Evolutionary conservation across 108 stramenopile genomes (phyloP).

Genomic region (Parietichytrium sp.): DNA sequence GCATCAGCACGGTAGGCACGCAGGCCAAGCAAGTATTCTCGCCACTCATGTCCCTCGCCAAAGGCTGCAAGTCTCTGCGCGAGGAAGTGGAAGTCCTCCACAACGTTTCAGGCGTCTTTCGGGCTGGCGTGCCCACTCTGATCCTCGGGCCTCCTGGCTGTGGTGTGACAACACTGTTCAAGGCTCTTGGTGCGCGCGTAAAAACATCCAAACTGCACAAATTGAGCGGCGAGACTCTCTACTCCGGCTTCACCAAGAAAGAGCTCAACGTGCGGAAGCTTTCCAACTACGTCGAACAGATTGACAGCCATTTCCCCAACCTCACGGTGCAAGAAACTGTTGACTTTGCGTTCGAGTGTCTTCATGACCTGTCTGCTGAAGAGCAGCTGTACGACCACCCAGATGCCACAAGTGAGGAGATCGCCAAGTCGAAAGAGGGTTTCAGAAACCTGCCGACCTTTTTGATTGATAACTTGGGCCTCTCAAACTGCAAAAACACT

Average conservation of each 20-base stretch:
- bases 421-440: background rate
- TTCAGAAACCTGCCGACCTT: slow-evolving; percentile 48
- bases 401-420: background rate
- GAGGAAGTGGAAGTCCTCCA: background rate
- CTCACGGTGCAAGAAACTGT: slow-evolving; percentile 44
- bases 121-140: slow-evolving; percentile 74
- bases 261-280: background rate
- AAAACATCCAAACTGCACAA: background rate
- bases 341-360: background rate
- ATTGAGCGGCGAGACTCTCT: background rate
- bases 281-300: background rate
- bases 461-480: slow-evolving; percentile 60
- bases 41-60: background rate
- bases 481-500: slow-evolving; percentile 51
- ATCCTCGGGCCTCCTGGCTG: slow-evolving; percentile 77
- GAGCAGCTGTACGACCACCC: background rate
- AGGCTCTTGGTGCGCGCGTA: background rate
- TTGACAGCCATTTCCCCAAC: slow-evolving; percentile 15
- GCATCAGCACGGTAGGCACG: background rate
- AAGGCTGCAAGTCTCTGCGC: background rate
- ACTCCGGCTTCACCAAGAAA: background rate
- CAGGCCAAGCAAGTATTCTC: background rate
- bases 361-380: background rate
- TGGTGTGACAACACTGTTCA: slow-evolving; percentile 64
- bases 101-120: slow-evolving; percentile 45